Base-by-base conservation (phyloP, 2,329 filamentous ascomycete species). In the Claviceps monticola region DNA sequence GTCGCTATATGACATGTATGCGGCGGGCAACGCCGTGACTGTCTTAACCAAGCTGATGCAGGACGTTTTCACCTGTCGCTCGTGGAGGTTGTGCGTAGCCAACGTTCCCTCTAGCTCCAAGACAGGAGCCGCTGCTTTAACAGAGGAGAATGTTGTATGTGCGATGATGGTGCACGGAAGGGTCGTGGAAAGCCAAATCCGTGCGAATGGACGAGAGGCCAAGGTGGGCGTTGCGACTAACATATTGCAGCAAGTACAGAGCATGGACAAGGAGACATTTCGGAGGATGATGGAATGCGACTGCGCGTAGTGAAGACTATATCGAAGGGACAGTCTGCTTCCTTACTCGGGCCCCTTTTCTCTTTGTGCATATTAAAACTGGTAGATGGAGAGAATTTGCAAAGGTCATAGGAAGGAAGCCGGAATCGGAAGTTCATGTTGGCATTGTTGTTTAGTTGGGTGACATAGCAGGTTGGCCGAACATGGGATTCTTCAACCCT, bases 1-100 rank as follows among this genome's bases (percentile, higher is more conserved):
- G 82, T 71, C 74, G 3, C 75, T 93, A 41, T 96, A 95, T 65
- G 89, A 97, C 64, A 80, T 79, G 0, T 96, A 87, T 64, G 89
- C 88, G 1, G 88, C 84, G 60, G 86, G 86, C 37, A 90, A 97
- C 58, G 91, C 91, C 0, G 84, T 86, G 4, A 95, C 86, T 0
- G 79, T 79, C 43, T 73, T 95, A 0, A 72, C 79, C 42, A 79
- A 80, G 45, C 72, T 79, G 54, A 71, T 96, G 54, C 71, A 78
- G 8, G 71, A 74, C 11, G 74, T 79, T 11, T 82, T 88, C 54
- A 78, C 74, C 29, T 96, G 91, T 64, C 68, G 53, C 2, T 64
- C 71, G 50, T 80, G 76, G 73, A 73, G 80, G 8, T 63, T 83
- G 48, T 70, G 78, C 56, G 69, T 73, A 11, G 69, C 73, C 41